Percentiles rank a stretch among this genome's conserved stretches.
Evolutionary conservation across 2,329 filamentous ascomycete species (phyloP).

Genomic region (Penicillium sp.): DNA sequence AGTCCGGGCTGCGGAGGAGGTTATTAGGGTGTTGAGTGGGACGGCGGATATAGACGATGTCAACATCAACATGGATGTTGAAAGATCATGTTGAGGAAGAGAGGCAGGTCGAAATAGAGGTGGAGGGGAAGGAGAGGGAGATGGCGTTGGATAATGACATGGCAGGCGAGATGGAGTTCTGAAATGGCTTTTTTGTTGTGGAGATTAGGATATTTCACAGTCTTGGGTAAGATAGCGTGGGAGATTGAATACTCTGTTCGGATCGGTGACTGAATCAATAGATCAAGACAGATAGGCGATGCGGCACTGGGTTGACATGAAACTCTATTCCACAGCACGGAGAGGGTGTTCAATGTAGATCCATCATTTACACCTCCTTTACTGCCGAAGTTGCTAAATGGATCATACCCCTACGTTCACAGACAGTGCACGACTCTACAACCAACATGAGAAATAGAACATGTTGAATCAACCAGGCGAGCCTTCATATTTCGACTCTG

Average conservation of each 20-base stretch:
- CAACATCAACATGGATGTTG: not conserved
- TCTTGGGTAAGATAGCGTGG: no score
- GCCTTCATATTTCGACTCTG: not conserved
- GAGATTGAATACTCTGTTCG: no score
- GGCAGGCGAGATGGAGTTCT: not conserved
- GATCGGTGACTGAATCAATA: no score
- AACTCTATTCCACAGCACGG: no score
- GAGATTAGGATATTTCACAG: no score
- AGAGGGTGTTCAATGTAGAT: no score
- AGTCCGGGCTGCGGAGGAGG: constrained; percentile 29
- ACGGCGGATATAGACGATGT: not conserved
- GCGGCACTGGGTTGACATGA: no score
- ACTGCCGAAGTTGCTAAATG: no score
- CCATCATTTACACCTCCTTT: no score
- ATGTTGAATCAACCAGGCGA: not conserved
- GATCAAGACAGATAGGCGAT: no score
- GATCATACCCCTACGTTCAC: not conserved
- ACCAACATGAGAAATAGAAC: not conserved
- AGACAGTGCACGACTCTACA: not conserved
- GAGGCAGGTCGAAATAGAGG: not conserved
- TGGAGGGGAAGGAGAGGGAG: not conserved
- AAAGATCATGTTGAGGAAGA: not conserved
- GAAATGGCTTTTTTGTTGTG: not conserved
- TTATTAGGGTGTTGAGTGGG: constrained; percentile 22
- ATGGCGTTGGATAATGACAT: not conserved